These are phyloP conservation scores for Boletellus sp. DNA, from an alignment of 768 basidiomycete genomes.

Conservation along the genomic window DNA sequence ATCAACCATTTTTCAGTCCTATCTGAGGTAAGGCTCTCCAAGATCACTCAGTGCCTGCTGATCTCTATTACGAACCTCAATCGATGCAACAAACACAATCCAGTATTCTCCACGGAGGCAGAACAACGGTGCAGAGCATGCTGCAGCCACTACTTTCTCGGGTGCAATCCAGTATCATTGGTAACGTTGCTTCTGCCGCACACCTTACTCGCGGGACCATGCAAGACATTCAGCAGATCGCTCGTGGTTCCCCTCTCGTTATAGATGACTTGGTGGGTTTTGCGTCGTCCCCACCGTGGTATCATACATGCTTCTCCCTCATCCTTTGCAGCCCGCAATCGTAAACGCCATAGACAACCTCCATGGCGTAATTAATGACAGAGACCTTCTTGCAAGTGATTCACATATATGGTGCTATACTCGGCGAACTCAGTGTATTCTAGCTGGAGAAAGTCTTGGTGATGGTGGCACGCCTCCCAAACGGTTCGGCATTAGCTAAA, in stretches of 20 bases:
- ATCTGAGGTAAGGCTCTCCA: background rate
- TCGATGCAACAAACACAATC: slow-evolving; percentile 6
- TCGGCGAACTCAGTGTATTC: slow-evolving; percentile 5
- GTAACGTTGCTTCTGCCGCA: background rate
- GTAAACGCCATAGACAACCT: slow-evolving; percentile 45
- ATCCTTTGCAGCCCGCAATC: slow-evolving; percentile 41
- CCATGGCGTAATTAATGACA: slow-evolving; percentile 50
- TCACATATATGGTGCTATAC: background rate
- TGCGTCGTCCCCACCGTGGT: background rate
- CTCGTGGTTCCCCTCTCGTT: slow-evolving; percentile 26
- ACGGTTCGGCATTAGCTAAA: slow-evolving; percentile 26
- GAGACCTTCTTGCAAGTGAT: slow-evolving; percentile 51
- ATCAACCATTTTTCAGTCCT: too few species aligned
- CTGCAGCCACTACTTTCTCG: slow-evolving; percentile 17
- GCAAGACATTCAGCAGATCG: slow-evolving; percentile 28
- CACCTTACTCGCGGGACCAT: slow-evolving; percentile 15
- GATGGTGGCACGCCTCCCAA: slow-evolving; percentile 52
- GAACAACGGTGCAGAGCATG: slow-evolving; percentile 1
- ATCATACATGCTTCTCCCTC: background rate
- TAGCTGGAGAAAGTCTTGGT: slow-evolving; percentile 63
- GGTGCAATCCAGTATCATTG: slow-evolving; percentile 1
- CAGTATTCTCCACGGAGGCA: background rate
- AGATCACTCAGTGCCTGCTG: background rate
- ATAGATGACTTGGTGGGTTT: slow-evolving; percentile 28
- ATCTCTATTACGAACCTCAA: background rate